Evolutionary conservation across 331 rosid species (phyloP), one percentile per base, ranked within the genome.

Genomic region (Quercus phellos): DNA sequence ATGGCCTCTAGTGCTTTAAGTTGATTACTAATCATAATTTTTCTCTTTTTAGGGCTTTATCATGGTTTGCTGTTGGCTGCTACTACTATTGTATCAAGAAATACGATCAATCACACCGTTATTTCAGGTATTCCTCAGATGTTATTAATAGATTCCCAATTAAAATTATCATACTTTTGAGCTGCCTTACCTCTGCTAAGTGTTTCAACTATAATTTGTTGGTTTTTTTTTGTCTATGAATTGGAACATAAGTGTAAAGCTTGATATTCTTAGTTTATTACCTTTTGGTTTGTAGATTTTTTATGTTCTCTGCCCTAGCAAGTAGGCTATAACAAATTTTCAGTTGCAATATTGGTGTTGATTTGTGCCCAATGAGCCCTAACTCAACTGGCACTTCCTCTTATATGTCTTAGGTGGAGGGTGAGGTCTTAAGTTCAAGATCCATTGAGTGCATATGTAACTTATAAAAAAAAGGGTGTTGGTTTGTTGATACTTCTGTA

Each of bases 21-120:
- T 43, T 74, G 70, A 30, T 46, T 80, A 38, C 55, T 77, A 43
- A 70, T 82, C 55, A n/a, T 24, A 67, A 18, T 4, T 79, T 19
- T 66, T 81, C 32, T 78, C 43, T 22, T 75, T 81, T 78, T 84
- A 90, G 99, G 93, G 96, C 98, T 66, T 91, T 91, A 74, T 91
- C 99, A 35, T 95, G 99, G 99, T 95, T 93, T 87, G 96, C 98
- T 68, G 99, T 95, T 76, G 99, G 97, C 68, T 95, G 99, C 88
- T 95, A 95, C 85, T 95, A 95, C 81, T 95, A 88, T 67, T 95
- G 97, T 80, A 95, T 95, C 69, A 91, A 93, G 90, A 95, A 95
- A 89, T 95, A 90, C 61, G 97, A 86, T 54, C 94, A 90, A 77
- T 91, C 98, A 43, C 98, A 90, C 26, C 97, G 94, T 32, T 91